Conservation (phyloP, 139 green algal genomes). For the Eudorina sp. region DNA sequence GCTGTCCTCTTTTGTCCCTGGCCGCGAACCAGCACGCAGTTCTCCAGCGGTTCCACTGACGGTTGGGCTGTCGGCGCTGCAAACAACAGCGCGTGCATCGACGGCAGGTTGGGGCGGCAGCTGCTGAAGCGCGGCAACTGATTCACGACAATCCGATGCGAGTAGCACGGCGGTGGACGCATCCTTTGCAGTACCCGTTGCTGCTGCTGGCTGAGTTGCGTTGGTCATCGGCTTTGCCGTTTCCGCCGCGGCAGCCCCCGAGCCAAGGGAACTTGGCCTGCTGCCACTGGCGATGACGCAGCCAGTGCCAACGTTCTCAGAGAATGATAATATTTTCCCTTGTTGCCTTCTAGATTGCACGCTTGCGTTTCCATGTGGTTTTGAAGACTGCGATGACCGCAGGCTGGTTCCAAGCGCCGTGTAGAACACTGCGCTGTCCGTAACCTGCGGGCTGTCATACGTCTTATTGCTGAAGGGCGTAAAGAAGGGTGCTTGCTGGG, state of each 20-base stretch:
- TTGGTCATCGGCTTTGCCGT: not conserved
- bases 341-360: not conserved
- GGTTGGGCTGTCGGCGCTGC: too few relatives aligned
- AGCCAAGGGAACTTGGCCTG: not conserved
- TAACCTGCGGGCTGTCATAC: not conserved
- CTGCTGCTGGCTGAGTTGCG: too few relatives aligned
- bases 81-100: too few relatives aligned
- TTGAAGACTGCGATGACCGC: not conserved
- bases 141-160: too few relatives aligned
- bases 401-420: not conserved
- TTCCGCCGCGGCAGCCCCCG: not conserved
- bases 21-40: too few relatives aligned
- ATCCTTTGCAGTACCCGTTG: too few relatives aligned
- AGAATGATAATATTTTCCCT: not conserved
- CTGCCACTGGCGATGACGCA: not conserved
- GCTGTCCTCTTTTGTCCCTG: too few relatives aligned
- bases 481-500: not conserved
- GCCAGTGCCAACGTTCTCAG: not conserved
- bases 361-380: not conserved
- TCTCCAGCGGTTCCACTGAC: too few relatives aligned
- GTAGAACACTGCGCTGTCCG: constrained; percentile 1
- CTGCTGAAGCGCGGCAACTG: too few relatives aligned
- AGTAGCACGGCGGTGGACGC: too few relatives aligned
- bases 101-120: too few relatives aligned
- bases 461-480: constrained; percentile 37